Evolutionary conservation across 169 alveolate species (phyloP).

Genomic region (Theileria annulata): DNA sequence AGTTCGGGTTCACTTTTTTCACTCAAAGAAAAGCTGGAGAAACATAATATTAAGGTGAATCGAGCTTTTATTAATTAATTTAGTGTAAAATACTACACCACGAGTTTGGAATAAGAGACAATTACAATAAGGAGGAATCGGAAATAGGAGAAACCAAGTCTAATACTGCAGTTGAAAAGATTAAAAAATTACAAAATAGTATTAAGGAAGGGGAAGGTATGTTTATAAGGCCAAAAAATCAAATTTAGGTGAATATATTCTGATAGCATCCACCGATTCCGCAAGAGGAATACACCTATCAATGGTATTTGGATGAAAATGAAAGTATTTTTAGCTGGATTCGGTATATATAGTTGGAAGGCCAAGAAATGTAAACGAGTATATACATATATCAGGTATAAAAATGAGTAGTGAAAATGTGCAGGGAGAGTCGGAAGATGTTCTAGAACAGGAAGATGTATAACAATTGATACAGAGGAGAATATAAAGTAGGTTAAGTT

Average conservation of each 20-base stretch:
- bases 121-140: slow-evolving; percentile 26
- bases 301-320: slow-evolving; percentile 7
- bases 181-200: neutral
- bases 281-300: slow-evolving; percentile 68
- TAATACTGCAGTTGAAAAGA: slow-evolving; percentile 25
- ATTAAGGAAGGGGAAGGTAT: slow-evolving; percentile 22
- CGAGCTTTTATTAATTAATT: neutral
- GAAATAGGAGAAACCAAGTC: slow-evolving; percentile 30
- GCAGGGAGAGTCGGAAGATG: slow-evolving; percentile 66
- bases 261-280: slow-evolving; percentile 64
- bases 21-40: slow-evolving; percentile 23
- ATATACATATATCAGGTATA: slow-evolving; percentile 62
- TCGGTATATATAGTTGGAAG: slow-evolving; percentile 54
- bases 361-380: slow-evolving; percentile 64
- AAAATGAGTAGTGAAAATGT: neutral
- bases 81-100: slow-evolving; percentile 67
- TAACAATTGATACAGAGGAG: slow-evolving; percentile 25
- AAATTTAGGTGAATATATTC: slow-evolving; percentile 13
- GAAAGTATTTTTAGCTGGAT: slow-evolving; percentile 26
- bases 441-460: slow-evolving; percentile 48
- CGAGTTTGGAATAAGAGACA: slow-evolving; percentile 59
- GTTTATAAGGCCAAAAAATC: neutral
- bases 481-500: slow-evolving; percentile 32
- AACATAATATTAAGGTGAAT: slow-evolving; percentile 39
- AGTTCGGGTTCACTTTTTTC: slow-evolving; percentile 50